These are phyloP conservation scores for Euphorbia pulcherrima DNA, from an alignment of 345 rosid genomes.

Conservation along the genomic window DNA sequence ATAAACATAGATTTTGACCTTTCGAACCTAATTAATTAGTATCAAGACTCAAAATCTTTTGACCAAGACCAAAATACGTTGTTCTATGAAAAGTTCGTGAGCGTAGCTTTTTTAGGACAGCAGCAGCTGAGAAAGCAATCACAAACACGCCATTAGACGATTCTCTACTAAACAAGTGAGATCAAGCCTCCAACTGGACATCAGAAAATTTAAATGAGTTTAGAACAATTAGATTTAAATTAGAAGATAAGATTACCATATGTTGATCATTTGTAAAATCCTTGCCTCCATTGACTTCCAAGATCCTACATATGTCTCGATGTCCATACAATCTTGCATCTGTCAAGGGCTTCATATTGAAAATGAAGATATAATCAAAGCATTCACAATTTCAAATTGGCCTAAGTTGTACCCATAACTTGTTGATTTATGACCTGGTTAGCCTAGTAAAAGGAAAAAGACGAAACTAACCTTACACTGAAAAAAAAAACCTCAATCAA, in stretches of 20 bases:
- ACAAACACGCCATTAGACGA: background rate
- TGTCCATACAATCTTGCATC: slow-evolving; percentile 57
- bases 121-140: too few relatives aligned
- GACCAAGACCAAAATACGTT: too few relatives aligned
- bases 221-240: background rate
- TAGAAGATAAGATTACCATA: slow-evolving; percentile 28
- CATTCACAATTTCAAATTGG: background rate
- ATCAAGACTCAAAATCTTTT: too few relatives aligned
- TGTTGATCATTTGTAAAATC: slow-evolving; percentile 46
- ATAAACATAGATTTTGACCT: too few relatives aligned
- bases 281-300: slow-evolving; percentile 59
- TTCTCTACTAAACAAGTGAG: background rate
- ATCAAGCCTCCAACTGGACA: background rate
- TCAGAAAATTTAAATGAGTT: background rate
- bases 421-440: too few relatives aligned
- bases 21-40: too few relatives aligned
- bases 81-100: too few relatives aligned
- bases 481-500: background rate
- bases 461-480: background rate
- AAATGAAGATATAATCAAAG: slow-evolving; percentile 1
- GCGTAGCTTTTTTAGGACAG: too few relatives aligned
- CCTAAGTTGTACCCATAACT: too few relatives aligned
- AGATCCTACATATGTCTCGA: slow-evolving; percentile 60
- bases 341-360: slow-evolving; percentile 48
- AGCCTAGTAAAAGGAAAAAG: background rate